Base-by-base conservation (phyloP, 2,329 filamentous ascomycete genomes). In the Phialophora verrucosa region DNA sequence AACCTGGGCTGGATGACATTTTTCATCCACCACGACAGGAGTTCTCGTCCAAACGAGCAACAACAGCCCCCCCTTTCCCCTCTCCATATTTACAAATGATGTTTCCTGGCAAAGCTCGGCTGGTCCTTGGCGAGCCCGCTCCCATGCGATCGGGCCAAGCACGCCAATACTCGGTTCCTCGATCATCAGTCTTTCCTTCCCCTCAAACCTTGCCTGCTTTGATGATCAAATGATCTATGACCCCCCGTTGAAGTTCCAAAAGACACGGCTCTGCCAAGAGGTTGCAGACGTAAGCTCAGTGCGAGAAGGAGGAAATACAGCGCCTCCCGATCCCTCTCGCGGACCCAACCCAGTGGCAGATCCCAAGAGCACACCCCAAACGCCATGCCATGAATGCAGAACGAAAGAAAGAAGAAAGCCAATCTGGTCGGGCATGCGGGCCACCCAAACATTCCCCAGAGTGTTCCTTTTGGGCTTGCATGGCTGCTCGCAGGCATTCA, bases 361-460 rank as follows among this genome's bases (percentile, higher is more conserved):
- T 29, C 10, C 44, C 31, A 42, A 53, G 29, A 53, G 14, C 32
- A 47, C 10, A 23, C 47, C 49, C 49, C 23, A 12, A 62, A 62
- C 59, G 59, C 59, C 59, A 49, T 25, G 59, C 59, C 59, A 62
- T n/a, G n/a, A 47, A 56, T 44, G 23, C 14, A 38, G 31, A 35
- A 35, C 4, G 35, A 23, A 42, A 20, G 27, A 62, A 47, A 62
- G 29, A 38, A n/a, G 49, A 51, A 51, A 51, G 49, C 20, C 49
- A 51, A 51, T 27, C 27, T 51, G 8, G 23, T 25, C 20, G 25
- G 20, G 23, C 49, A 27, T 23, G n/a, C 49, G 49, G 47, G 14
- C 14, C 23, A 12, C 5, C 23, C 10, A 27, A 51, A 25, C n/a
- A 20, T 12, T 10, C 5, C 7, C 17, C 14, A 50, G 5, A 51